phyloP scores from a whole-genome alignment of 139 green algal species.

The Micractinium sp. region DNA sequence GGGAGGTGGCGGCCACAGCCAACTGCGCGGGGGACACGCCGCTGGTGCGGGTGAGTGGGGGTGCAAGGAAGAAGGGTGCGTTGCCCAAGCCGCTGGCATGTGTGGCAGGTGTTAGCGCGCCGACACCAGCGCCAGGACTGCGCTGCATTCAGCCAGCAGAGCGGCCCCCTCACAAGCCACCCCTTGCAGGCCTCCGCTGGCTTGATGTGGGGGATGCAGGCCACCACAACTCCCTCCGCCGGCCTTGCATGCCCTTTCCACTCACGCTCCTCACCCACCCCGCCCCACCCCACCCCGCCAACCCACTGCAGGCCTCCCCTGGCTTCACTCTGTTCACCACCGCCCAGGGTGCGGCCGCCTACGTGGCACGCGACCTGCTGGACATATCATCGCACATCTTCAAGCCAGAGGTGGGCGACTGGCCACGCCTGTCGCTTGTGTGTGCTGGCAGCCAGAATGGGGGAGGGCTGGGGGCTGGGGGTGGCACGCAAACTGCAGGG shows the following conservation, averaged over 20 bases:
- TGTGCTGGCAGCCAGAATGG: no score
- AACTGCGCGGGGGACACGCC: conserved; percentile 35
- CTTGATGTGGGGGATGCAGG: background rate
- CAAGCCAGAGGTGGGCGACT: conserved; percentile 24
- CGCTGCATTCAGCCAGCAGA: no score
- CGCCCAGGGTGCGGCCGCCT: conserved; percentile 34
- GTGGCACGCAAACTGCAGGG: background rate
- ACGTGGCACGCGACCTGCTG: conserved; percentile 52
- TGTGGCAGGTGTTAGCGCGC: background rate
- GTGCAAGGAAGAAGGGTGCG: no score
- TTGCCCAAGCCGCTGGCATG: background rate
- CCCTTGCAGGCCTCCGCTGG: no score
- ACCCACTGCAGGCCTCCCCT: background rate
- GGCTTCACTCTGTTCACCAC: conserved; percentile 38
- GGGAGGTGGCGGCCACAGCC: conserved; percentile 64
- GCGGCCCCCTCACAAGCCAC: background rate
- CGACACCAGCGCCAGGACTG: background rate
- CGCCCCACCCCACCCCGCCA: background rate
- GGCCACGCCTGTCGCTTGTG: background rate
- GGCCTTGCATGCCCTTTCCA: background rate
- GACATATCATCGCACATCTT: conserved; percentile 46
- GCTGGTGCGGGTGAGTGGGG: conserved; percentile 26
- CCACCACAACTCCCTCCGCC: background rate
- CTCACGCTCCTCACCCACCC: background rate
- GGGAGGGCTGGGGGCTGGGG: background rate